Percentiles rank a stretch among this genome's conserved stretches.
phyloP scores from a whole-genome alignment of 768 basidiomycete species.

The Leucogyrophana mollusca region DNA sequence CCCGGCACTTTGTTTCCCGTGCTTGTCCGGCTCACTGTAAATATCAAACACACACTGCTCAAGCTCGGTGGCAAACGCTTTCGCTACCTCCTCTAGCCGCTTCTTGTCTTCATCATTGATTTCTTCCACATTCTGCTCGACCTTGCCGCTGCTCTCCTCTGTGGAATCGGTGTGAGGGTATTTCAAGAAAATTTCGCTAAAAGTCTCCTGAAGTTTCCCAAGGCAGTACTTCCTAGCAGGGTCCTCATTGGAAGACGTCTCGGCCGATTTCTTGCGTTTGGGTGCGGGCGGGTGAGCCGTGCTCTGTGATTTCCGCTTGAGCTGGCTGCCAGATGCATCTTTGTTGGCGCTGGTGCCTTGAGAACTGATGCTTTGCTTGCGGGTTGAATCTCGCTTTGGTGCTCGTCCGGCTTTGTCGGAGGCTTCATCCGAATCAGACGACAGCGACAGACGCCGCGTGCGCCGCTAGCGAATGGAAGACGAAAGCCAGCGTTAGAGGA shows the following conservation, averaged over 20 bases:
- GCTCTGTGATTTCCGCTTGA: constrained; percentile 58
- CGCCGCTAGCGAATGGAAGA: constrained; percentile 37
- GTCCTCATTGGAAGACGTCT: constrained; percentile 52
- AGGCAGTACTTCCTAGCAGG: constrained; percentile 79
- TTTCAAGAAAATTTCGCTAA: constrained; percentile 66
- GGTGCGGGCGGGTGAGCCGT: constrained; percentile 36
- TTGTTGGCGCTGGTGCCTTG: constrained; percentile 16
- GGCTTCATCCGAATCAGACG: constrained; percentile 40
- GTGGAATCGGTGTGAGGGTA: constrained; percentile 55
- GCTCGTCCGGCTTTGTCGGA: constrained; percentile 31
- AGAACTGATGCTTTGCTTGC: constrained; percentile 15
- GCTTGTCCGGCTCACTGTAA: constrained; percentile 76
- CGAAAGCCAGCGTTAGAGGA: constrained; percentile 12
- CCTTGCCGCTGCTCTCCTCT: constrained; percentile 29
- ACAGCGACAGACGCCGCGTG: constrained; percentile 36
- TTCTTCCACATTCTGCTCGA: constrained; percentile 49
- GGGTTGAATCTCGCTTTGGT: constrained; percentile 5
- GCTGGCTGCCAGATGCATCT: constrained; percentile 13
- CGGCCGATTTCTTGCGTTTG: constrained; percentile 46
- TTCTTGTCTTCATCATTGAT: constrained; percentile 61
- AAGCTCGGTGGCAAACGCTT: constrained; percentile 65
- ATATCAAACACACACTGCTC: constrained; percentile 76
- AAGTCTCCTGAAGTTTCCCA: constrained; percentile 69
- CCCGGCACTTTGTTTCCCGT: constrained; percentile 58
- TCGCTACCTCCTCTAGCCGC: constrained; percentile 53